A percentile compares a stretch with the other conserved stretches of the same genome.
phyloP scores from a whole-genome alignment of 306 rosid species.

The Prunus mira region DNA sequence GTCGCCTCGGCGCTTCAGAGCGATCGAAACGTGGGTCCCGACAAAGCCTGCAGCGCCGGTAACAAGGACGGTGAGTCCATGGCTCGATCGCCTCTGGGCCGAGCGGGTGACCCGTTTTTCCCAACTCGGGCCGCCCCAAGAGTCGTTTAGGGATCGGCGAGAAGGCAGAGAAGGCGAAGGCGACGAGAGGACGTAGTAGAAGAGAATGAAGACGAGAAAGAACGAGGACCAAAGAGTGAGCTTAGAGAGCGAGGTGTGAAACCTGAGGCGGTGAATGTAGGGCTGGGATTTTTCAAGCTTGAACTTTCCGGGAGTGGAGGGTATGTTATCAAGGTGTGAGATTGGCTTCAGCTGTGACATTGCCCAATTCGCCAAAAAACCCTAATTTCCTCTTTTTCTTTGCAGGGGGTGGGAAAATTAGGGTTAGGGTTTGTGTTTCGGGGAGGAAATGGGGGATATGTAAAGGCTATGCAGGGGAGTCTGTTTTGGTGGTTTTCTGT shows the following conservation, averaged over 20 bases:
- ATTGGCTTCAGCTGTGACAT: slow-evolving; percentile 55
- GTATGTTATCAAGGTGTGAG: slow-evolving; percentile 52
- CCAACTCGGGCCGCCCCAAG: slow-evolving; percentile 84
- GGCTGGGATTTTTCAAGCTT: slow-evolving; percentile 62
- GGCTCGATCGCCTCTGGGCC: slow-evolving; percentile 28
- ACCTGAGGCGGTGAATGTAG: slow-evolving; percentile 54
- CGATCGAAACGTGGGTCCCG: slow-evolving; percentile 71
- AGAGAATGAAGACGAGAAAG: slow-evolving; percentile 47
- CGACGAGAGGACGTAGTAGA: slow-evolving; percentile 37
- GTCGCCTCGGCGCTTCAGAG: slow-evolving; percentile 77
- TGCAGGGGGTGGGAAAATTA: background rate
- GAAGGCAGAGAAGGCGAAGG: slow-evolving; percentile 35
- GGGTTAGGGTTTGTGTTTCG: background rate
- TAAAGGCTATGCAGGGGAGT: background rate
- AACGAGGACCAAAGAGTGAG: slow-evolving; percentile 58
- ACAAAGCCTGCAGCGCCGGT: slow-evolving; percentile 88
- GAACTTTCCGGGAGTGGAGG: slow-evolving; percentile 77
- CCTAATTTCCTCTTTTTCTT: background rate
- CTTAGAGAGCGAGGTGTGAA: slow-evolving; percentile 47
- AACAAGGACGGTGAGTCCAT: slow-evolving; percentile 56
- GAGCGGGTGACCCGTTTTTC: slow-evolving; percentile 70
- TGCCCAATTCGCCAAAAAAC: slow-evolving; percentile 5
- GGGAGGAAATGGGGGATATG: background rate
- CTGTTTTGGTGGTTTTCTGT: background rate
- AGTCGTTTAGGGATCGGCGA: slow-evolving; percentile 40